Evolutionary conservation across 768 basidiomycete species (phyloP), one percentile per base, ranked within the genome.

Genomic region (Ephemerocybe angulata): DNA sequence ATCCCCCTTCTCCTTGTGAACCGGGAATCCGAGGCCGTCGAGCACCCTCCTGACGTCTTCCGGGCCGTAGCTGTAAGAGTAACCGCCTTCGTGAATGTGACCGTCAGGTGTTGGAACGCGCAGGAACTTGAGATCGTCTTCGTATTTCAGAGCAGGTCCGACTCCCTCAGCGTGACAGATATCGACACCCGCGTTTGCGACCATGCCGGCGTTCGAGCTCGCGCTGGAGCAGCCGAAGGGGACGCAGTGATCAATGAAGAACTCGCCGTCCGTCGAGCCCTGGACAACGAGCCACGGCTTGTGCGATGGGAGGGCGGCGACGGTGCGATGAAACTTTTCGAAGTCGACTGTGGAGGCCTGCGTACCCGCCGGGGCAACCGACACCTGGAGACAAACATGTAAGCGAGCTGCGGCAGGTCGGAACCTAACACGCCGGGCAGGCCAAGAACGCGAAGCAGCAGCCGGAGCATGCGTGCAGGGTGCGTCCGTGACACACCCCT

Each of bases 201-300:
- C 66, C 58, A 63, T 63, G 0, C 73, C 67, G 0, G 71, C 60
- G 30, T 68, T 70, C 25, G 70, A 66, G 54, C 70, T 70, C 0
- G 69, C 64, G 0, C 63, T 65, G 0, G 65, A 21, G 8, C 62
- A 59, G 1, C 72, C 63, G 44, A 72, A 73, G 2, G 70, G 70
- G 35, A 60, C 48, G 33, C 50, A 47, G 52, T 73, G 72, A 10
- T 75, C 68, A 2, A 73, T 65, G 44, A 54, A 74, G 37, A 70
- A 70, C 3, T 62, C 19, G 0, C 63, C 62, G n/a, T n/a, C n/a
- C 0, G 53, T 25, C 0, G 10, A 50, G 2, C 63, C 68, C 40
- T 66, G 61, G 4, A 72, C 41, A 0, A 73, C 69, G 2, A 75
- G 59, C 66, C 67, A 73, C 0, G 46, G 42, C 38, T 75, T 76